A percentile compares a stretch with the other conserved stretches of the same genome.
Conservation (phyloP, 2,329 filamentous ascomycete species). For the Trichophyton simii region DNA sequence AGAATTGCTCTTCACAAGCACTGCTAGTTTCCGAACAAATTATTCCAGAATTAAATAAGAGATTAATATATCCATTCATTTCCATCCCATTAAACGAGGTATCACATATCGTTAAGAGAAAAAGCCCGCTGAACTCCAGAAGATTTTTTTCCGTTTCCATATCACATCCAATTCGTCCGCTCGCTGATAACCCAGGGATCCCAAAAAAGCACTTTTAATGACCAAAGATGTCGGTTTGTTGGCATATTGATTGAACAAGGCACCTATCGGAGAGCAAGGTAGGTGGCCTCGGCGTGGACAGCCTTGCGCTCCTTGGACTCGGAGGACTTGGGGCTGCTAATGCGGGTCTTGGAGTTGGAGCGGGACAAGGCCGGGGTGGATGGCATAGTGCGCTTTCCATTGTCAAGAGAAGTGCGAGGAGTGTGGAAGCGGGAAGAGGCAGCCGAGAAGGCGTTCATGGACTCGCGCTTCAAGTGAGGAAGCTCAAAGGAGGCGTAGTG, state of each 20-base stretch:
- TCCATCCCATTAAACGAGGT: not conserved
- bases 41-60: not conserved
- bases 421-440: constrained; percentile 3
- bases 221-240: not conserved
- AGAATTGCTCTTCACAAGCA: not conserved
- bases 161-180: not conserved
- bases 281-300: not conserved
- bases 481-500: constrained; percentile 2
- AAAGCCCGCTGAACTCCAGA: not conserved
- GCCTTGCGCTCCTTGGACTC: not conserved
- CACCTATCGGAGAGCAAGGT: constrained; percentile 3
- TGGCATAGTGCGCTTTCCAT: constrained; percentile 1
- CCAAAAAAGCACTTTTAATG: not conserved
- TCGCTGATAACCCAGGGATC: not conserved
- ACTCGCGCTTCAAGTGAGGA: not conserved
- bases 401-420: constrained; percentile 1
- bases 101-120: not conserved
- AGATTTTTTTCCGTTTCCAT: constrained; percentile 1
- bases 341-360: constrained; percentile 1
- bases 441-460: not conserved
- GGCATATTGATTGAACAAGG: not conserved
- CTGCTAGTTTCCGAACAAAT: not conserved
- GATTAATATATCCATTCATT: not conserved
- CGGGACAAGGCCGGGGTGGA: constrained; percentile 1
- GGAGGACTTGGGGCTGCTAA: not conserved